These are phyloP conservation scores for Claviceps spartinae DNA, from an alignment of 2,329 filamentous ascomycete genomes.

Conservation along the genomic window DNA sequence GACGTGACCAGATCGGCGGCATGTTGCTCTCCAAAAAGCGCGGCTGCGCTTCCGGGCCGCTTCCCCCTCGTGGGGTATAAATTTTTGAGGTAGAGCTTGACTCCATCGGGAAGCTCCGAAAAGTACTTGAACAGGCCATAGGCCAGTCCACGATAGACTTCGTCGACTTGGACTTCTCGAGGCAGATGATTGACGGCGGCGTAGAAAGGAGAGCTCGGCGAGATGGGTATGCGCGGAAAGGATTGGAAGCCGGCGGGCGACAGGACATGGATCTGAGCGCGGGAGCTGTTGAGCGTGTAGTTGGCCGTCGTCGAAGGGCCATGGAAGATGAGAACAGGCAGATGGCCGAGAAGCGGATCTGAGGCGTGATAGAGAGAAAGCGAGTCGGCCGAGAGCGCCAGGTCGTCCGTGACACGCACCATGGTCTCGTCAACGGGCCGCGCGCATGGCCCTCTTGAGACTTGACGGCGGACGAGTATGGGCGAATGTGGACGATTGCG, in stretches of 20 bases:
- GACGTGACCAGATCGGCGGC: conserved; percentile 77
- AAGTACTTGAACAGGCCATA: conserved; percentile 95
- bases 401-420: conserved; percentile 69
- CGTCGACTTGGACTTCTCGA: conserved; percentile 89
- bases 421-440: conserved; percentile 38
- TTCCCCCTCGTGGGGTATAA: conserved; percentile 41
- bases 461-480: not conserved
- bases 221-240: conserved; percentile 83
- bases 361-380: conserved; percentile 80
- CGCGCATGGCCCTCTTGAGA: conserved; percentile 11
- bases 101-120: conserved; percentile 62
- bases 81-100: conserved; percentile 57
- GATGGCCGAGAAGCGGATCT: conserved; percentile 69
- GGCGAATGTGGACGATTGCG: too few species aligned
- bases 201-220: conserved; percentile 84
- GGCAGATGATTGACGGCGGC: conserved; percentile 80
- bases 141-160: conserved; percentile 78
- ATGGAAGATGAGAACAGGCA: conserved; percentile 81
- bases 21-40: conserved; percentile 81
- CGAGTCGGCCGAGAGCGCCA: conserved; percentile 66
- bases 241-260: conserved; percentile 78
- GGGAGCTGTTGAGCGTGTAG: conserved; percentile 74
- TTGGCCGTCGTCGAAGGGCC: conserved; percentile 83
- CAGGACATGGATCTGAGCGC: conserved; percentile 89
- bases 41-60: conserved; percentile 49